These are phyloP conservation scores for Sphaerulina vaccinii DNA, from an alignment of 2,329 filamentous ascomycete species.

Conservation along the genomic window DNA sequence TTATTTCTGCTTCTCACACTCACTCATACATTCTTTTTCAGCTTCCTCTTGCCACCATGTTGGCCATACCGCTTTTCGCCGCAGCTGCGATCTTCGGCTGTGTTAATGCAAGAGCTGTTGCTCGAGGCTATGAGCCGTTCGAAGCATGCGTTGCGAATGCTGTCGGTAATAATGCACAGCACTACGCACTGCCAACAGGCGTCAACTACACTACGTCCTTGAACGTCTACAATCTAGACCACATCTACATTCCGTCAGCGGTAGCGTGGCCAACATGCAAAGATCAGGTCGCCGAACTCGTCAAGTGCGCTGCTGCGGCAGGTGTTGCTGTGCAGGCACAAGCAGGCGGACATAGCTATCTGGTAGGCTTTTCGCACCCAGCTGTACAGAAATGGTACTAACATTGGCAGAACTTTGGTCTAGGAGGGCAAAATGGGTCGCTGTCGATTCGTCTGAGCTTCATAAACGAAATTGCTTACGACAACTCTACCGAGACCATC, in stretches of 20 bases:
- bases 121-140: constrained; percentile 1
- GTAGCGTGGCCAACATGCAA: constrained; percentile 13
- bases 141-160: constrained; percentile 14
- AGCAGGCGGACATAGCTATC: constrained; percentile 19
- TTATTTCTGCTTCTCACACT: no score
- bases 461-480: constrained; percentile 8
- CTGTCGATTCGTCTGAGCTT: constrained; percentile 10
- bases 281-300: constrained; percentile 11
- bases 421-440: constrained; percentile 18
- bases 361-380: not conserved
- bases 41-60: constrained; percentile 1
- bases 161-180: constrained; percentile 8
- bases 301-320: constrained; percentile 10
- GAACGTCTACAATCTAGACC: constrained; percentile 18
- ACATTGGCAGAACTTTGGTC: constrained; percentile 7
- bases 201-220: constrained; percentile 10
- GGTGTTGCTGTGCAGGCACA: constrained; percentile 14
- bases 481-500: not conserved
- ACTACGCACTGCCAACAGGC: constrained; percentile 11
- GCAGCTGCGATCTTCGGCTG: constrained; percentile 2
- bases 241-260: constrained; percentile 16
- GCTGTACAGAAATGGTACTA: not conserved
- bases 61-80: constrained; percentile 1
- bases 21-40: not conserved
- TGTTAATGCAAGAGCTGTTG: constrained; percentile 1